Conservation (phyloP, 441 rosid species). For the Pelargonium australe region DNA sequence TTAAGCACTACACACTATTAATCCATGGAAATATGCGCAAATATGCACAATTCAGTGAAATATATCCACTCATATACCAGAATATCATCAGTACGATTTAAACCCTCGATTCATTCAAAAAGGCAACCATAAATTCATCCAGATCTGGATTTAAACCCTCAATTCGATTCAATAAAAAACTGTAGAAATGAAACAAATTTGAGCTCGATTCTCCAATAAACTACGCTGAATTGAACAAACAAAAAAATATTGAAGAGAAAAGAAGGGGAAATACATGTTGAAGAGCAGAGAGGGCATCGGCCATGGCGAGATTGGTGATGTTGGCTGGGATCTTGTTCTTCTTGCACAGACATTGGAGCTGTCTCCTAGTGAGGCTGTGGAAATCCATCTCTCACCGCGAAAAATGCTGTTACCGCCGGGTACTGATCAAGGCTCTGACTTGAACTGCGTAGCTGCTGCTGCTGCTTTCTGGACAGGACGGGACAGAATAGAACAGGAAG, state of each 20-base stretch:
- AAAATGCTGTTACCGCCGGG: conserved; percentile 2
- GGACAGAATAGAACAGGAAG: not conserved
- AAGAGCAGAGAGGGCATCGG: conserved; percentile 69
- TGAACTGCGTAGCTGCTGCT: not conserved
- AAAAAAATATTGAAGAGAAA: not conserved
- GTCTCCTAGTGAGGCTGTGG: conserved; percentile 61
- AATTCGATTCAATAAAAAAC: not conserved
- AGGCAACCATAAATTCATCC: not conserved
- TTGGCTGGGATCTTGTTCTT: conserved; percentile 87
- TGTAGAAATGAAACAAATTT: not conserved
- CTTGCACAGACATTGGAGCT: conserved; percentile 92
- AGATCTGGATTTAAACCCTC: not conserved
- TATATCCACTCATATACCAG: too few relatives aligned
- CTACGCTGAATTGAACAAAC: not conserved
- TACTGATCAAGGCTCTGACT: not conserved
- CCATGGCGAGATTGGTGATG: conserved; percentile 85
- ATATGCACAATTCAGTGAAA: too few relatives aligned
- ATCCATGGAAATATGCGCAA: too few relatives aligned
- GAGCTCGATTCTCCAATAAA: too few relatives aligned
- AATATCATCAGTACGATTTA: too few relatives aligned
- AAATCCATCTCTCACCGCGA: conserved; percentile 54
- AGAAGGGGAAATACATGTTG: conserved; percentile 37
- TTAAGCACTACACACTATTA: too few relatives aligned
- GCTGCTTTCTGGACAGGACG: not conserved
- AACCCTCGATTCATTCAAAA: not conserved